Percentiles rank a stretch among this genome's conserved stretches.
Conservation (phyloP, 2,329 filamentous ascomycete species). For the Alternaria atra region DNA sequence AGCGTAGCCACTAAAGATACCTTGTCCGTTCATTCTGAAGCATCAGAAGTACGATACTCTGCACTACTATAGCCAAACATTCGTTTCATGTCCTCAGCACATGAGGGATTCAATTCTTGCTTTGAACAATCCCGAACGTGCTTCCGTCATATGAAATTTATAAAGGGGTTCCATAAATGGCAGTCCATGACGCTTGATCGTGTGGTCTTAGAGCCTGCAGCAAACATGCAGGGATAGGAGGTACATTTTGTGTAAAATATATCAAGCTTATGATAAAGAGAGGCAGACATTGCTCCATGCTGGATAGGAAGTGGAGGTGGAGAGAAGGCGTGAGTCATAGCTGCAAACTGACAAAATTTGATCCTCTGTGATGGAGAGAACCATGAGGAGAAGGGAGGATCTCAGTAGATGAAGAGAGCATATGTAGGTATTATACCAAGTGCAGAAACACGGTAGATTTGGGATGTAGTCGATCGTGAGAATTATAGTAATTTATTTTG, state of each 20-base stretch:
- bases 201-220: not conserved
- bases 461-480: not conserved
- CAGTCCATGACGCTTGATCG: not conserved
- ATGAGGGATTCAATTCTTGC: no score
- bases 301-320: not conserved
- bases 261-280: not conserved
- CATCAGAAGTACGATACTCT: no score
- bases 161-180: no score
- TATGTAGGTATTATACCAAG: not conserved
- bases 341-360: no score
- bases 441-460: not conserved
- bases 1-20: no score
- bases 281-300: not conserved
- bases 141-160: no score
- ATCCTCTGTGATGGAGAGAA: no score
- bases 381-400: no score
- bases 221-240: not conserved
- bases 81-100: no score
- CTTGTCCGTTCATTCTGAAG: no score
- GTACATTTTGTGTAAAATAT: not conserved
- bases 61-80: no score
- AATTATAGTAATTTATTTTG: not conserved
- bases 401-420: not conserved
- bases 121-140: no score
- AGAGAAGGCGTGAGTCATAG: not conserved